Evolutionary conservation across 306 rosid species (phyloP).

Genomic region (Leucaena leucocephala): DNA sequence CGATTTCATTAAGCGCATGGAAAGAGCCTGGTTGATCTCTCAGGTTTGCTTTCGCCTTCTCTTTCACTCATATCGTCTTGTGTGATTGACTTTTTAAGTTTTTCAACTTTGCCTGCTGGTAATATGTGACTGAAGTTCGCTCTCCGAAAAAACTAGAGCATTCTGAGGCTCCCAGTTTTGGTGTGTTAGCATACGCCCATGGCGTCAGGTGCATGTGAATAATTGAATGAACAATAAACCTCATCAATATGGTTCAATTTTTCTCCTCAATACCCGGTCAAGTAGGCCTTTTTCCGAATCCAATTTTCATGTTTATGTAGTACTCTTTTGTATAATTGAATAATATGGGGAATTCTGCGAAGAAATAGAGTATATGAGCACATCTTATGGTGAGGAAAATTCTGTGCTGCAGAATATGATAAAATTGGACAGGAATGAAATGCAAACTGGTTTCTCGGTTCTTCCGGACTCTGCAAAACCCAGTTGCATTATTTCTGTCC

Average conservation of each 20-base stretch:
- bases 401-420: not conserved
- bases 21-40: conserved; percentile 87
- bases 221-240: not conserved
- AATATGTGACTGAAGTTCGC: not conserved
- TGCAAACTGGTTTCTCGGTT: not conserved
- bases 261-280: not conserved
- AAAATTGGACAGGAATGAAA: not conserved
- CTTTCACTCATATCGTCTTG: not conserved
- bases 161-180: not conserved
- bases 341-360: not conserved
- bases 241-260: not conserved
- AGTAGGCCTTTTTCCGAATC: not conserved
- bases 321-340: not conserved
- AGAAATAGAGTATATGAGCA: not conserved
- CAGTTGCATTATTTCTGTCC: not conserved
- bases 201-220: not conserved
- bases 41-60: conserved; percentile 50
- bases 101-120: not conserved
- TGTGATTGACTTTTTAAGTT: not conserved
- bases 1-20: conserved; percentile 77
- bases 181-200: not conserved
- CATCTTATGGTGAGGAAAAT: not conserved
- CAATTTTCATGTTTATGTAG: not conserved
- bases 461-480: not conserved
- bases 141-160: not conserved